Base-by-base conservation (phyloP, 768 basidiomycete genomes). In the Boletellus sp. region DNA sequence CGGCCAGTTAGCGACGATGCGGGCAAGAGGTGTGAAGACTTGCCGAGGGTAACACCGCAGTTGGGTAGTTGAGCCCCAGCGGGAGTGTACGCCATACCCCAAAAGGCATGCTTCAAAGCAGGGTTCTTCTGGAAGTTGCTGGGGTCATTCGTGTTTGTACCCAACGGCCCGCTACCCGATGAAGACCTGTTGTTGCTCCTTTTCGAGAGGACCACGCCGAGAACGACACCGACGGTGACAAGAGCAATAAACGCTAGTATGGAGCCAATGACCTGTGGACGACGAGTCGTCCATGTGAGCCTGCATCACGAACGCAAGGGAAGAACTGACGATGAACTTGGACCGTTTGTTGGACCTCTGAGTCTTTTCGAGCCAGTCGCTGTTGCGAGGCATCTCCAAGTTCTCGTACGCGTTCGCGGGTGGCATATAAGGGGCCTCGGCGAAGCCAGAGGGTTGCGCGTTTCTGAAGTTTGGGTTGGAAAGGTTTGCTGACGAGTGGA, bases 41-140 rank as follows among this genome's bases (percentile, higher is more conserved):
- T 22, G 71, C 74, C 51, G 8, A 72, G 64, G 4, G 61, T 69
- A 47, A 77, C 84, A 10, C 84, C 85, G 56, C 90, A 92, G 31
- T 78, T 62, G 0, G 90, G 90, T 20, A 84, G 65, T 56, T 84
- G 81, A n/a, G 84, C 81, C 35, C 83, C 83, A 17, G 72, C 70
- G 9, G 93, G 92, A 1, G 90, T 92, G 67, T 95, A 95, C 0
- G 93, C 93, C 20, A 95, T 62, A 5, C 88, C 93, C 64, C 85
- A 95, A 70, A 96, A 90, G 1, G 81, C 76, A 55, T 87, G 80
- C 53, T 84, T 76, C 43, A 95, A 70, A 26, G 76, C 75, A 3
- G 79, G 45, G 65, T 94, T 79, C 70, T 84, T 87, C 17, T 69
- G 66, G 68, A 94, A 96, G 16, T 76, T 76, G 67, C 83, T 90